These are phyloP conservation scores for Ramularia collo-cygni DNA, from an alignment of 2,329 filamentous ascomycete species.

Conservation along the genomic window DNA sequence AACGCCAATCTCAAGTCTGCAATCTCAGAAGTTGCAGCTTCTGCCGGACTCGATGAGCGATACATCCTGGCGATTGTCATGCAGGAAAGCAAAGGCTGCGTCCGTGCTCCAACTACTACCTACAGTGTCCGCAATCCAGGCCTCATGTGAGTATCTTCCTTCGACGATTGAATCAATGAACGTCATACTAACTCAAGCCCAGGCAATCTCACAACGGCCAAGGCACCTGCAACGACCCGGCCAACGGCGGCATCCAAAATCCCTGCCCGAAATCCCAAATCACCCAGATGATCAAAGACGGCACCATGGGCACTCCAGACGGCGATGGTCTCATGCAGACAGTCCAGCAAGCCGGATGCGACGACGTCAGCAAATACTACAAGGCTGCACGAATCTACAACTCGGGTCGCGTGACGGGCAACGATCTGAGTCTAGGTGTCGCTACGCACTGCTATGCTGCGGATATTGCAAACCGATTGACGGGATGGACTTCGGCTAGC, in stretches of 20 bases:
- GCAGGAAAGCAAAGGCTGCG: constrained; percentile 44
- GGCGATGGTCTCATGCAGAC: constrained; percentile 36
- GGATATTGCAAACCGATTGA: constrained; percentile 46
- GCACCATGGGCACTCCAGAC: constrained; percentile 34
- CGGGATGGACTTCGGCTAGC: constrained; percentile 31
- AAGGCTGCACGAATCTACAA: constrained; percentile 47
- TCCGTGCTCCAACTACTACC: constrained; percentile 39
- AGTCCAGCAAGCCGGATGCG: constrained; percentile 27
- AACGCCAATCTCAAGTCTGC: constrained; percentile 33
- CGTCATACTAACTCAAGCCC: constrained; percentile 17
- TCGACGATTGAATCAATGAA: too few species aligned
- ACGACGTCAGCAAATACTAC: constrained; percentile 40
- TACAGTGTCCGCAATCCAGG: constrained; percentile 35
- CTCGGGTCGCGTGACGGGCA: constrained; percentile 33
- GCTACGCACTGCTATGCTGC: constrained; percentile 49
- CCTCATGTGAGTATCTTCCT: constrained; percentile 3
- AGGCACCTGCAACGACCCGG: too few species aligned
- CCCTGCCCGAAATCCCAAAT: constrained; percentile 37
- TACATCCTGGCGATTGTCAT: constrained; percentile 42
- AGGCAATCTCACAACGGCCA: constrained; percentile 41
- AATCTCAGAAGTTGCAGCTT: constrained; percentile 29
- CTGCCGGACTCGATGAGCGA: constrained; percentile 31
- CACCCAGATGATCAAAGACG: constrained; percentile 39
- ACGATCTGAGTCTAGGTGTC: constrained; percentile 40
- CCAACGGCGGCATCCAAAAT: too few species aligned